Conservation (phyloP, 2,329 filamentous ascomycete genomes). For the Polytolypa hystricis region DNA sequence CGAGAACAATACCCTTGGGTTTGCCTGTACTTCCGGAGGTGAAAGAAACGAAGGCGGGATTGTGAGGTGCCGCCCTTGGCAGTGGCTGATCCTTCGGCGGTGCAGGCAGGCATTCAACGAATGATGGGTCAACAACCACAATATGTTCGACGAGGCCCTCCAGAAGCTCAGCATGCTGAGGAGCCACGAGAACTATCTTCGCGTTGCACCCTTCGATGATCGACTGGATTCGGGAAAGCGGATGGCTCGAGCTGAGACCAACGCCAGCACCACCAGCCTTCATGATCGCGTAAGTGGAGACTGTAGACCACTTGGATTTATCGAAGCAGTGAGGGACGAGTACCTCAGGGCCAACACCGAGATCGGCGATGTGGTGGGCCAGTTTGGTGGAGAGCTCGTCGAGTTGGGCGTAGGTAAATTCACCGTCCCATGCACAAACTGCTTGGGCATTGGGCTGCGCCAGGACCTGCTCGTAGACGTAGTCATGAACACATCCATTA, state of each 20-base stretch:
- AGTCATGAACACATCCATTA: conserved; percentile 9
- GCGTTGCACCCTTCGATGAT: neutral
- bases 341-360: conserved; percentile 6
- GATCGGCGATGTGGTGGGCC: conserved; percentile 4
- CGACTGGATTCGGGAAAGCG: conserved; percentile 2
- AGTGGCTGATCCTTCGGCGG: conserved; percentile 10
- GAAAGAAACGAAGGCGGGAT: conserved; percentile 54
- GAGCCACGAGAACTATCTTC: neutral
- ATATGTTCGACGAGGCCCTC: conserved; percentile 17
- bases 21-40: conserved; percentile 73
- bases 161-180: too few species aligned
- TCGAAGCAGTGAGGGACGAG: conserved; percentile 11
- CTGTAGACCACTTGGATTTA: conserved; percentile 10
- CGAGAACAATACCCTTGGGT: conserved; percentile 71
- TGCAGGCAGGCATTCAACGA: conserved; percentile 16
- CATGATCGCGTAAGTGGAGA: conserved; percentile 11
- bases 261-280: conserved; percentile 13
- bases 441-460: conserved; percentile 10
- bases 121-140: conserved; percentile 19
- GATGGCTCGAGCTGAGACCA: conserved; percentile 8
- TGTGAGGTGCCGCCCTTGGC: too few species aligned
- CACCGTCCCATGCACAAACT: conserved; percentile 15
- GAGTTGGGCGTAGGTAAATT: conserved; percentile 10
- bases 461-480: conserved; percentile 8
- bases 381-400: conserved; percentile 12